phyloP scores from a whole-genome alignment of 208 protist genomes.

The Crithidia sp. region DNA sequence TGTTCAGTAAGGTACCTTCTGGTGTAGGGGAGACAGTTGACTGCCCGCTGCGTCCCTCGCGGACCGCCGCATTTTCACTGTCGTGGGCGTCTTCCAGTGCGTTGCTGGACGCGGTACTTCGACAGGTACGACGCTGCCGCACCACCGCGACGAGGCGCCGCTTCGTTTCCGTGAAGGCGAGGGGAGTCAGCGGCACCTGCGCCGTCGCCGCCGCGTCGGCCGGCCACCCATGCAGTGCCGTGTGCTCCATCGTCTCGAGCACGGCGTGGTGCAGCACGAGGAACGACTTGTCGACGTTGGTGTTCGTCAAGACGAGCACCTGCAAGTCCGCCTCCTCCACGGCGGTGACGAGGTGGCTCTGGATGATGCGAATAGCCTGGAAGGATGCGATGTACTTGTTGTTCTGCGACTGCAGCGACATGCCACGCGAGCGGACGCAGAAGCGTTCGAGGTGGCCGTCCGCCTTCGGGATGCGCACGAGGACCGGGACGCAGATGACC shows the following conservation, averaged over 20 bases:
- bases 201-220: slow-evolving; percentile 8
- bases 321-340: slow-evolving; percentile 34
- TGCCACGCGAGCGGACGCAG: slow-evolving; percentile 87
- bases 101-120: neutral
- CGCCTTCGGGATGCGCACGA: slow-evolving; percentile 89
- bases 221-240: slow-evolving; percentile 36
- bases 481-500: slow-evolving; percentile 46
- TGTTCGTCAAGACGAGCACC: slow-evolving; percentile 88
- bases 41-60: too few species aligned
- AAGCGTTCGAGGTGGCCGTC: slow-evolving; percentile 89
- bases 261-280: slow-evolving; percentile 70
- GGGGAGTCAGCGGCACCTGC: slow-evolving; percentile 22
- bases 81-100: too few species aligned
- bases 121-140: slow-evolving; percentile 24
- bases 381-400: slow-evolving; percentile 93
- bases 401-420: slow-evolving; percentile 78
- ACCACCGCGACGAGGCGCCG: slow-evolving; percentile 20
- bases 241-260: slow-evolving; percentile 63
- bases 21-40: too few species aligned
- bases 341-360: slow-evolving; percentile 55
- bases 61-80: too few species aligned
- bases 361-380: slow-evolving; percentile 87
- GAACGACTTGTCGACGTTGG: slow-evolving; percentile 89
- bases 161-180: slow-evolving; percentile 20
- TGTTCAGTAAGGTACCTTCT: too few species aligned